Conservation (phyloP, 1,284 basidiomycete genomes). For the Heterobasidion parviporum region DNA sequence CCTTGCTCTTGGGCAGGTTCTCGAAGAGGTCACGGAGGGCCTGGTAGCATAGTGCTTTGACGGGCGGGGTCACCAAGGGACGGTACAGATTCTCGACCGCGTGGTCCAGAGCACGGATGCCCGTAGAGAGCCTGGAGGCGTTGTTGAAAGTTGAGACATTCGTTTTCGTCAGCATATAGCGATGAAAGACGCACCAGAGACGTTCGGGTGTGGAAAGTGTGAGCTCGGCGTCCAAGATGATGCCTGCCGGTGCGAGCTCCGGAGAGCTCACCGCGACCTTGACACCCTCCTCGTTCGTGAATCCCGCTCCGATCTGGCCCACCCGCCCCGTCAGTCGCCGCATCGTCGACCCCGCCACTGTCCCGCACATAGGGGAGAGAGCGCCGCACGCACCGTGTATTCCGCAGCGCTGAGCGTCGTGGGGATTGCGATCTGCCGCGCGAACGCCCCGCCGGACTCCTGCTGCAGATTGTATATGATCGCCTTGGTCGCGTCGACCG, state of each 20-base stretch:
- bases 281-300: conserved; percentile 61
- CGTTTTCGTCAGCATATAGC: background rate
- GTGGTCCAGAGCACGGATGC: conserved; percentile 72
- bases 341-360: background rate
- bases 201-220: conserved; percentile 67
- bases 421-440: conserved; percentile 64
- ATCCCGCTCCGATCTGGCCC: conserved; percentile 56
- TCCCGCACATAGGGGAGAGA: background rate
- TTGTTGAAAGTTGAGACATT: background rate
- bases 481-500: conserved; percentile 70
- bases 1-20: conserved; percentile 60
- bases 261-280: conserved; percentile 51
- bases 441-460: conserved; percentile 37
- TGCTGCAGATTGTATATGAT: conserved; percentile 56
- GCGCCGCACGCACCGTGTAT: conserved; percentile 41
- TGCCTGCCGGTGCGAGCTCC: conserved; percentile 54
- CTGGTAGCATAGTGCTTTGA: conserved; percentile 59
- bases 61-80: conserved; percentile 44
- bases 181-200: conserved; percentile 45
- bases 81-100: conserved; percentile 72
- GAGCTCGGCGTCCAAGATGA: conserved; percentile 75
- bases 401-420: conserved; percentile 81
- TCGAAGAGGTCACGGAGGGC: conserved; percentile 68
- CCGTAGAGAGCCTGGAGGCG: conserved; percentile 58
- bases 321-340: background rate